A percentile compares a stretch with the other conserved stretches of the same genome.
These are phyloP conservation scores for Pichia thaimueangensis DNA, from an alignment of 805 yeast species.

Conservation along the genomic window DNA sequence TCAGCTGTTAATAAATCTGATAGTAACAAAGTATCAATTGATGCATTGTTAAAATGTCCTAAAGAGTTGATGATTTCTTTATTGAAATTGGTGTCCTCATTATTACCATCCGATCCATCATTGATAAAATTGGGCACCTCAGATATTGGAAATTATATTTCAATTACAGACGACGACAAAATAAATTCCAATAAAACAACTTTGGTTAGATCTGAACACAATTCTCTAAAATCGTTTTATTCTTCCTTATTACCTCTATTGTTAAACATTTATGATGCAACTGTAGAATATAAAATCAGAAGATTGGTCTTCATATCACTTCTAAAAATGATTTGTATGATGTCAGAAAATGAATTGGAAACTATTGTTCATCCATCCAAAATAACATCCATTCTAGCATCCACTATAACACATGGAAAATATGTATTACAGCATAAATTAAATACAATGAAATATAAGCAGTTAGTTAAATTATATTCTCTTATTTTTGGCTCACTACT, in stretches of 20 bases:
- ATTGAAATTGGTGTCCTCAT: conserved; percentile 46
- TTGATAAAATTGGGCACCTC: conserved; percentile 9
- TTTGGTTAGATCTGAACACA: conserved; percentile 25
- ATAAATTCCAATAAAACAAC: conserved; percentile 30
- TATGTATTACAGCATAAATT: conserved; percentile 16
- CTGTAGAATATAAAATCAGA: conserved; percentile 63
- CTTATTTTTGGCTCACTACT: conserved; percentile 47
- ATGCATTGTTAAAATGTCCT: conserved; percentile 67
- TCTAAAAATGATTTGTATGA: conserved; percentile 42
- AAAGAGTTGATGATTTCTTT: conserved; percentile 54
- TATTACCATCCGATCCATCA: conserved; percentile 43
- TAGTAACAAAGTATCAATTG: conserved; percentile 40
- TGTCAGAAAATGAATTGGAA: conserved; percentile 28
- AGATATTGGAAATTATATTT: conserved; percentile 27
- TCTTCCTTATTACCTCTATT: conserved; percentile 45
- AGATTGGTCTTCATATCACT: conserved; percentile 49
- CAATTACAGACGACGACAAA: neutral
- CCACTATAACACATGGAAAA: conserved; percentile 53
- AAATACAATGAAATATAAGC: neutral
- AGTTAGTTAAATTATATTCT: conserved; percentile 29
- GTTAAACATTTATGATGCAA: conserved; percentile 60
- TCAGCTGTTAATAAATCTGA: neutral
- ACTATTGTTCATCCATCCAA: conserved; percentile 29
- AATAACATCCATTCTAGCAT: conserved; percentile 47
- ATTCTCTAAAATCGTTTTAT: conserved; percentile 31